Evolutionary conservation across 768 basidiomycete genomes (phyloP).

Genomic region (Chiua virens): DNA sequence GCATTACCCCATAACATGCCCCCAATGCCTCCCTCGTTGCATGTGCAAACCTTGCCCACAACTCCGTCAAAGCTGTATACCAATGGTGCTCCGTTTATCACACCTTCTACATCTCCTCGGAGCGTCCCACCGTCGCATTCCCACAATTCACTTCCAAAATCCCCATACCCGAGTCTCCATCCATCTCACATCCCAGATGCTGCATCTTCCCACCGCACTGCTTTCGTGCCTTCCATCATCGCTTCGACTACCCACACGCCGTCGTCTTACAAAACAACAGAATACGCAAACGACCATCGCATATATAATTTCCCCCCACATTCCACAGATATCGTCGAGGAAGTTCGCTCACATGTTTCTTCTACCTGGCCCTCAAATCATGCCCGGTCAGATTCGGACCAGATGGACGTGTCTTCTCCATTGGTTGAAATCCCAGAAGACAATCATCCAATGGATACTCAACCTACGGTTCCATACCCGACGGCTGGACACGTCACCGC

Average conservation of each 20-base stretch:
- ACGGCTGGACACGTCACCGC: conserved; percentile 35
- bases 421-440: conserved; percentile 46
- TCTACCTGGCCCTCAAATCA: conserved; percentile 31
- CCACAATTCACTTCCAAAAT: conserved; percentile 40
- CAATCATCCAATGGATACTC: conserved; percentile 46
- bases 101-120: conserved; percentile 43
- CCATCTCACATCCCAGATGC: conserved; percentile 45
- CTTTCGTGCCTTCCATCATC: conserved; percentile 46
- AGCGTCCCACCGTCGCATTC: conserved; percentile 51
- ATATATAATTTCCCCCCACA: conserved; percentile 36
- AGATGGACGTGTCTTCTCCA: conserved; percentile 61
- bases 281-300: conserved; percentile 33
- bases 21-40: conserved; percentile 56
- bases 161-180: conserved; percentile 40
- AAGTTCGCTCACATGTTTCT: conserved; percentile 25
- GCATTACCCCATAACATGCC: conserved; percentile 67
- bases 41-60: conserved; percentile 39
- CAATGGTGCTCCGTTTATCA: conserved; percentile 38
- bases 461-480: conserved; percentile 48
- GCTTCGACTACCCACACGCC: conserved; percentile 32
- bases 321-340: conserved; percentile 30
- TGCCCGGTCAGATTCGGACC: conserved; percentile 30
- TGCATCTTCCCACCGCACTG: conserved; percentile 51
- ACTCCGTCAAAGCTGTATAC: conserved; percentile 37
- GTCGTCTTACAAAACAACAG: conserved; percentile 34